Base-by-base conservation (phyloP, 495 filamentous ascomycete species). In the Podospora comata region DNA sequence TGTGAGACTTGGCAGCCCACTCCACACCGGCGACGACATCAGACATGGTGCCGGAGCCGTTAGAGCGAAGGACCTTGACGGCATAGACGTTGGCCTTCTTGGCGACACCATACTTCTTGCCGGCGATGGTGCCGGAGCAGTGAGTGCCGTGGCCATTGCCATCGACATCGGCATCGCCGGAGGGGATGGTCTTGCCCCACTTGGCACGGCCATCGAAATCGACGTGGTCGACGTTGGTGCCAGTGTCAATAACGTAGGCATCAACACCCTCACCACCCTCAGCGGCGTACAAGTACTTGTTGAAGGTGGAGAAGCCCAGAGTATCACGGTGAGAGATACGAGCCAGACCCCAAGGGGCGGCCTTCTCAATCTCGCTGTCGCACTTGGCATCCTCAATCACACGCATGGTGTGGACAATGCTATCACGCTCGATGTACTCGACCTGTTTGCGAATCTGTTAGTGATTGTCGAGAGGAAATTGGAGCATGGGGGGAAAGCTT, bases 81-180 rank as follows among this genome's bases (percentile, higher is more conserved):
- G 96, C 96, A 75, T 93, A 91, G 76, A 99, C 84, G 70, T 91
- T 91, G 75, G 96, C 96, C 87, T 97, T 97, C 90, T 99, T 99
- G 73, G 96, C 92, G 68, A 99, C 95, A 87, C 96, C 96, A 78
- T 95, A 97, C 84, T 97, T 97, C 87, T 94, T 95, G 78, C 96
- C 96, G 67, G 90, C 96, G 73, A 98, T 88, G 55, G 96, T 99
- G 71, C 96, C 96, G 67, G 96, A 98, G 86, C 96, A 99, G 86
- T 99, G 96, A 71, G 96, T 99, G 73, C 96, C 96, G 85, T 99
- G 96, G 65, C 96, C 96, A 73, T 99, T 99, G 78, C 96, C 96
- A 83, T 99, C 96, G 64, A 86, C 82, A 78, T 99, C 96, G 56
- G 82, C 88, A 75, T 99, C 96, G 67, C 86, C 86, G 59, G 76